phyloP scores from a whole-genome alignment of 2,329 filamentous ascomycete genomes.

The Colletotrichum spaethianum region DNA sequence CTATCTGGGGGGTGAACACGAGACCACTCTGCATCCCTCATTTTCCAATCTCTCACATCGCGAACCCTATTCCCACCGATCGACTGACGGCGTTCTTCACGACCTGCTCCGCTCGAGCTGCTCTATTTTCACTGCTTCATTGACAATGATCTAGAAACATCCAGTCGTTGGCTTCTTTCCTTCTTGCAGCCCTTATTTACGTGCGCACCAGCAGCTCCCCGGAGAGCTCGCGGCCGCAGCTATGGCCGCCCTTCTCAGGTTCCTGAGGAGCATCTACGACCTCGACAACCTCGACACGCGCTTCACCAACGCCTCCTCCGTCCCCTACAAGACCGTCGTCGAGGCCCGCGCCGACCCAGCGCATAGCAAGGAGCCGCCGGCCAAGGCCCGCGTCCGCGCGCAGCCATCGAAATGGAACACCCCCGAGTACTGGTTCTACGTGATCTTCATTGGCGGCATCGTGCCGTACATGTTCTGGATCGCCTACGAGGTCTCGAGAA shows the following conservation, averaged over 20 bases:
- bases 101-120: slow-evolving; percentile 3
- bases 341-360: slow-evolving; percentile 60
- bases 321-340: slow-evolving; percentile 73
- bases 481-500: slow-evolving; percentile 87
- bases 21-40: slow-evolving; percentile 25
- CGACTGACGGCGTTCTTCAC: neutral
- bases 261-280: slow-evolving; percentile 70
- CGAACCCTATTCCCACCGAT: neutral
- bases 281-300: slow-evolving; percentile 73
- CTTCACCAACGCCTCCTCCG: slow-evolving; percentile 78
- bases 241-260: slow-evolving; percentile 59
- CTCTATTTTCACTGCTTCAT: neutral
- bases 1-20: slow-evolving; percentile 31
- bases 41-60: slow-evolving; percentile 9
- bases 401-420: slow-evolving; percentile 86
- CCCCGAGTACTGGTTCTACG: slow-evolving; percentile 88
- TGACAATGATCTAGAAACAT: slow-evolving; percentile 25
- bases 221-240: slow-evolving; percentile 40
- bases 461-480: slow-evolving; percentile 93
- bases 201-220: slow-evolving; percentile 6
- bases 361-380: slow-evolving; percentile 56
- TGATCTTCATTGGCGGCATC: slow-evolving; percentile 73
- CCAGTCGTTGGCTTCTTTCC: neutral
- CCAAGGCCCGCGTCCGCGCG: slow-evolving; percentile 60
- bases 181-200: neutral